phyloP scores from a whole-genome alignment of 225 moss, liverwort and hornwort genomes.

The Climacium dendroides region DNA sequence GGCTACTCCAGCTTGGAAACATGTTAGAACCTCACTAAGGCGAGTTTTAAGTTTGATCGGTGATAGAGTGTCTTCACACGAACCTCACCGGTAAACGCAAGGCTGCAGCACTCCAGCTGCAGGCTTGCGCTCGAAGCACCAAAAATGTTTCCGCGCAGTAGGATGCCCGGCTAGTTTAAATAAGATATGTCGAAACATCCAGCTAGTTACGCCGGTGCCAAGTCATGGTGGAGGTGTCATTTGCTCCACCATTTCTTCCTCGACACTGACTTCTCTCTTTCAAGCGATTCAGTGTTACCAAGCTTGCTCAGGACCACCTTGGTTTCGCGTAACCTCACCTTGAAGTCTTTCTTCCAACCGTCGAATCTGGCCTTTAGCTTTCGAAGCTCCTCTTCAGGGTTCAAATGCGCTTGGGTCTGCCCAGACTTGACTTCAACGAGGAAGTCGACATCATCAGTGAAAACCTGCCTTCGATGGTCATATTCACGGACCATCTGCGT shows the following conservation, averaged over 20 bases:
- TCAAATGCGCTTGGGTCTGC: conserved; percentile 78
- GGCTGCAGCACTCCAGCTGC: background rate
- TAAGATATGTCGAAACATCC: background rate
- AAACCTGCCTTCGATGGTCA: conserved; percentile 93
- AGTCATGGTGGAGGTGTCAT: conserved; percentile 9
- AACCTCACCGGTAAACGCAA: background rate
- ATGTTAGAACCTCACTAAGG: background rate
- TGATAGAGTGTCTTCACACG: background rate
- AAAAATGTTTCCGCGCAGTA: background rate
- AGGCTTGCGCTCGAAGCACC: conserved; percentile 11
- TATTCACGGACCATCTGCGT: conserved; percentile 88
- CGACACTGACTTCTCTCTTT: conserved; percentile 42
- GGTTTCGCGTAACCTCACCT: conserved; percentile 83
- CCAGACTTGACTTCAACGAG: conserved; percentile 98
- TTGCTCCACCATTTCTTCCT: conserved; percentile 96
- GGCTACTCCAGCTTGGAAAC: background rate
- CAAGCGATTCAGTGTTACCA: conserved; percentile 41
- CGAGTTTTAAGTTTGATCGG: background rate
- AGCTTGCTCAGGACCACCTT: conserved; percentile 79
- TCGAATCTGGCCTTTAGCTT: conserved; percentile 88
- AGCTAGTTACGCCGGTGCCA: background rate
- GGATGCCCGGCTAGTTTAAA: background rate
- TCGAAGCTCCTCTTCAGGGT: conserved; percentile 93
- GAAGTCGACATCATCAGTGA: conserved; percentile 90
- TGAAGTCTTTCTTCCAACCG: conserved; percentile 96